phyloP scores from a whole-genome alignment of 2,329 filamentous ascomycete species.

The Ceratocystis huliohia region DNA sequence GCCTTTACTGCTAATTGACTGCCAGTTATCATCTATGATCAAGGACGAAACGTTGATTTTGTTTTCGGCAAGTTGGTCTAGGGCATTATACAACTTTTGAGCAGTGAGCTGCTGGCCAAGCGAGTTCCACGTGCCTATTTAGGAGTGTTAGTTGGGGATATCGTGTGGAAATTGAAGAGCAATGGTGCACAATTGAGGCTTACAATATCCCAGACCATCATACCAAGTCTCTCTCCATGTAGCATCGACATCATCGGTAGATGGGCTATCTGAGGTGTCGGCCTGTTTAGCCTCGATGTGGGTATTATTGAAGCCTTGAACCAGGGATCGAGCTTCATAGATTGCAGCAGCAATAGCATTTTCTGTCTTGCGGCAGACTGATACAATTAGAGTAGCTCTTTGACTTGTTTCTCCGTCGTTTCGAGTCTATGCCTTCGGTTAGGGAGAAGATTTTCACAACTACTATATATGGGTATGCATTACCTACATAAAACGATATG shows the following conservation, averaged over 20 bases:
- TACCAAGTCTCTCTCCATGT: constrained; percentile 80
- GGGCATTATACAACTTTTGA: constrained; percentile 61
- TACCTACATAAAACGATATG: constrained; percentile 52
- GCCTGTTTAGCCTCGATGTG: not conserved
- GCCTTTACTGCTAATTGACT: constrained; percentile 49
- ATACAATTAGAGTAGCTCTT: constrained; percentile 51
- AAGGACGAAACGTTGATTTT: constrained; percentile 70
- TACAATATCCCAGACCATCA: constrained; percentile 82
- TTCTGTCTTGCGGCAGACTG: constrained; percentile 61
- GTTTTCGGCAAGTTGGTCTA: constrained; percentile 56
- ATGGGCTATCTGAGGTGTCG: not conserved
- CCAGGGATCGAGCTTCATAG: constrained; percentile 63
- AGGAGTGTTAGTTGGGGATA: not conserved
- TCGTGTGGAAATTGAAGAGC: not conserved
- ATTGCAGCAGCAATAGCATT: constrained; percentile 66
- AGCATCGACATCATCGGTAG: constrained; percentile 37
- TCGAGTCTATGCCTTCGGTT: constrained; percentile 33
- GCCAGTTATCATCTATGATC: constrained; percentile 97
- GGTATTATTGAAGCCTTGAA: constrained; percentile 17
- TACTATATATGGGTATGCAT: not conserved
- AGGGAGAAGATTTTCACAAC: constrained; percentile 12
- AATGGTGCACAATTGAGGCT: constrained; percentile 24
- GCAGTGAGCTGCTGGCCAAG: constrained; percentile 74
- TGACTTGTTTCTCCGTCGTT: constrained; percentile 53
- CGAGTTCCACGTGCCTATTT: constrained; percentile 73